phyloP scores from a whole-genome alignment of 805 yeast genomes.

The Metschnikowia similis region DNA sequence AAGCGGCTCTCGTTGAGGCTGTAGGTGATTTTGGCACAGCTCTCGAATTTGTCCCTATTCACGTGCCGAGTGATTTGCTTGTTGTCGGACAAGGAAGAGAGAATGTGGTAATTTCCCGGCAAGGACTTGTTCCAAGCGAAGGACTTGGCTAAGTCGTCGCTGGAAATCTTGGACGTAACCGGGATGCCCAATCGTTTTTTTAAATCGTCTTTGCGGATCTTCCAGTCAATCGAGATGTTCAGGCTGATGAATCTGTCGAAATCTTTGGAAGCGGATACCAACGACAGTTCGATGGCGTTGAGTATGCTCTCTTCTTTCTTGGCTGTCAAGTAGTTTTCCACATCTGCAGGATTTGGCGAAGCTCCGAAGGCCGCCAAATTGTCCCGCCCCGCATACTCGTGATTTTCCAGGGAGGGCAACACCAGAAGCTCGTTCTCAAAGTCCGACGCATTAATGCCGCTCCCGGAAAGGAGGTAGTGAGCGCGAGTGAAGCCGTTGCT shows the following conservation, averaged over 20 bases:
- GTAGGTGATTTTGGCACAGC: constrained; percentile 67
- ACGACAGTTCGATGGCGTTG: constrained; percentile 76
- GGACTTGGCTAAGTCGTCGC: constrained; percentile 20
- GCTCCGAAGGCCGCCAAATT: background rate
- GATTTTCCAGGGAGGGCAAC: constrained; percentile 15
- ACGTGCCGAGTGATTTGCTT: constrained; percentile 27
- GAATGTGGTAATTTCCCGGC: constrained; percentile 29
- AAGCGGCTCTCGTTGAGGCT: constrained; percentile 69
- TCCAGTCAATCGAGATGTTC: constrained; percentile 81
- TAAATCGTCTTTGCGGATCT: constrained; percentile 66
- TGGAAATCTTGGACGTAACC: constrained; percentile 9
- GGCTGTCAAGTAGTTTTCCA: constrained; percentile 59
- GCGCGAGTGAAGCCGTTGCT: constrained; percentile 53
- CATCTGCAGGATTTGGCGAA: constrained; percentile 12
- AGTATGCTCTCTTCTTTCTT: constrained; percentile 81
- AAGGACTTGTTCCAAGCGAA: constrained; percentile 33
- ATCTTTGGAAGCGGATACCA: constrained; percentile 70
- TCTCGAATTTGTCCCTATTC: constrained; percentile 60
- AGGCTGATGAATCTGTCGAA: constrained; percentile 74
- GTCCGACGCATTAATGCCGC: constrained; percentile 84
- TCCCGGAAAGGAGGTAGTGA: constrained; percentile 84
- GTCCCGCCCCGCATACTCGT: background rate
- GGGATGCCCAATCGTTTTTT: constrained; percentile 63
- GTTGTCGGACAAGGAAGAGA: constrained; percentile 26
- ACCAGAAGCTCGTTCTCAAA: constrained; percentile 56